Percentiles rank a stretch among this genome's conserved stretches.
Evolutionary conservation across 768 basidiomycete species (phyloP).

Genomic region (Artomyces pyxidatus): DNA sequence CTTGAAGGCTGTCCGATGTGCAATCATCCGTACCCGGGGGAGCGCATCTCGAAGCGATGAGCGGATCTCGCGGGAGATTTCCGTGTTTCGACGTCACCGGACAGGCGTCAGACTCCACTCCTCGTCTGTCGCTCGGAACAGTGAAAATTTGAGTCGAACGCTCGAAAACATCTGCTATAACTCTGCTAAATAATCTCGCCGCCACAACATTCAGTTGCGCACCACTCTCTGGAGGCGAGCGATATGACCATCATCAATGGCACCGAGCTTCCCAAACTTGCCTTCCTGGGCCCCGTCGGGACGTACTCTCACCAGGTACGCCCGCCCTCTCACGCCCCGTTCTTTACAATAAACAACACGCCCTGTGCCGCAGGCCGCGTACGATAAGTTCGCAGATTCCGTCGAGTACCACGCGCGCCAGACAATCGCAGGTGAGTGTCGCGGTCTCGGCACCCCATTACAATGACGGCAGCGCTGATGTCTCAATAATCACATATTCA

Average conservation of each 20-base stretch:
- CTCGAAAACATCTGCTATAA: too few species aligned
- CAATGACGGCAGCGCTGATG: not conserved
- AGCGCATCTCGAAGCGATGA: too few species aligned
- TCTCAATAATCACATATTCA: not conserved
- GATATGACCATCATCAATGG: not conserved
- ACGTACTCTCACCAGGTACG: slow-evolving; percentile 63
- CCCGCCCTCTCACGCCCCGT: slow-evolving; percentile 9
- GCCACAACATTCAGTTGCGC: not conserved
- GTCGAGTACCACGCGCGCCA: slow-evolving; percentile 29
- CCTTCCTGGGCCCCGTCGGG: slow-evolving; percentile 59
- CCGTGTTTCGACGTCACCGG: too few species aligned
- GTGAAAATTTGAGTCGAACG: too few species aligned
- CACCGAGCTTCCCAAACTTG: slow-evolving; percentile 24
- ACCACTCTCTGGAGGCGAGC: not conserved
- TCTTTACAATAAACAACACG: not conserved
- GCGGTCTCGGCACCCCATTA: not conserved
- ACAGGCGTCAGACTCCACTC: too few species aligned
- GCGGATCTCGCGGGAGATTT: too few species aligned
- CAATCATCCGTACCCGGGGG: too few species aligned
- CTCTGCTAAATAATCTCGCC: too few species aligned
- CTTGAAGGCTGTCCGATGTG: too few species aligned
- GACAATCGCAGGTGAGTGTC: slow-evolving; percentile 17
- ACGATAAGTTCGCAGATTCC: slow-evolving; percentile 35
- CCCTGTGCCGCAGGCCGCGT: slow-evolving; percentile 33
- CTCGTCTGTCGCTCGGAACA: too few species aligned